These are phyloP conservation scores for Aureobasidium mangrovei DNA, from an alignment of 2,329 filamentous ascomycete species.

Conservation along the genomic window DNA sequence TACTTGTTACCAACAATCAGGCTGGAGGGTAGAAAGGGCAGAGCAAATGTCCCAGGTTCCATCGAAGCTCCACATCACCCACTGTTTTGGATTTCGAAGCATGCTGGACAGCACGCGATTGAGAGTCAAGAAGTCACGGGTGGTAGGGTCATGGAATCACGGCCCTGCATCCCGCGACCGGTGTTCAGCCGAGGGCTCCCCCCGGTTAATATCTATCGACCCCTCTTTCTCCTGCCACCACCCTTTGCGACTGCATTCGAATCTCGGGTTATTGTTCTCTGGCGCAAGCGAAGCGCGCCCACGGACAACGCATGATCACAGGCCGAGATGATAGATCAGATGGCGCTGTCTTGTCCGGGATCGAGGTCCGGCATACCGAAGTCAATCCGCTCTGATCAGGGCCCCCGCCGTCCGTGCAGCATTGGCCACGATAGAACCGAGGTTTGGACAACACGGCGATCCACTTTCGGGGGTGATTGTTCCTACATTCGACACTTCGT, in stretches of 20 bases:
- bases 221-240: slow-evolving; percentile 1
- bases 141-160: neutral
- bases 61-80: neutral
- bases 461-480: too few species aligned
- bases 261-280: neutral
- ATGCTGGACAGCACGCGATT: neutral
- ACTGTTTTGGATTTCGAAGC: neutral
- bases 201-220: slow-evolving; percentile 1
- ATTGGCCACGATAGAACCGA: neutral
- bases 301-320: neutral
- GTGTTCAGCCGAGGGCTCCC: neutral
- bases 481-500: neutral
- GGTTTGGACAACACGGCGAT: neutral
- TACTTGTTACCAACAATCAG: neutral
- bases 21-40: neutral
- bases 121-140: neutral
- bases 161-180: neutral
- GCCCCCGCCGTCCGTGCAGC: neutral
- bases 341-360: too few species aligned
- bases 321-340: too few species aligned
- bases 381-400: neutral
- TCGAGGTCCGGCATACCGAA: neutral
- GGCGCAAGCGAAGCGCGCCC: neutral
- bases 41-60: too few species aligned
- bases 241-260: neutral